Evolutionary conservation across 2,329 filamentous ascomycete species (phyloP).

Genomic region (Lasiodiplodia sp.): DNA sequence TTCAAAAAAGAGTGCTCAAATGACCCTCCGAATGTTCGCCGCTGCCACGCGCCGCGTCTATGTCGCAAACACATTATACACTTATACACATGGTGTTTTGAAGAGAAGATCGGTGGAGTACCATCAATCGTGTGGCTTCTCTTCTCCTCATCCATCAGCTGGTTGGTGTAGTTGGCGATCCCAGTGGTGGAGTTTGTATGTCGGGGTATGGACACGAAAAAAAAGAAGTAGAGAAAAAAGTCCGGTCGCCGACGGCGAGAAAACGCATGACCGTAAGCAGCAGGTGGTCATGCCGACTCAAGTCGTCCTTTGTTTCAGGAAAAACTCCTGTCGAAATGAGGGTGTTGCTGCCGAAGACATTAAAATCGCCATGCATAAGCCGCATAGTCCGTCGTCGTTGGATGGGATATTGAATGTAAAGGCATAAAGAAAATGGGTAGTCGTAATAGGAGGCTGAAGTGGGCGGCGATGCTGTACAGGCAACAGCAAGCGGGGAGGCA

Average conservation of each 20-base stretch:
- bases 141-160: neutral
- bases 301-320: neutral
- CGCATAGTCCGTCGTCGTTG: neutral
- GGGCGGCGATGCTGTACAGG: conserved; percentile 13
- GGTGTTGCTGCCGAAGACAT: neutral
- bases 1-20: neutral
- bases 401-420: conserved; percentile 11
- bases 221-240: neutral
- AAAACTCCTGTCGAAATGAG: neutral
- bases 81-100: conserved; percentile 7
- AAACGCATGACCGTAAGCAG: neutral
- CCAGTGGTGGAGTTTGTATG: neutral
- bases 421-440: neutral
- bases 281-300: neutral
- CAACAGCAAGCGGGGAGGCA: conserved; percentile 16
- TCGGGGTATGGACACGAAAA: conserved; percentile 18
- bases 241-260: neutral
- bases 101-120: neutral
- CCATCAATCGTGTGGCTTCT: neutral
- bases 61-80: conserved; percentile 27
- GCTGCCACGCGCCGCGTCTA: neutral
- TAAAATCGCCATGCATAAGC: neutral
- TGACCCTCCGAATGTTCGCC: conserved; percentile 5
- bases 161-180: neutral
- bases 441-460: neutral